These are phyloP conservation scores for Striga asiatica DNA, from an alignment of 257 asterid species.

Conservation along the genomic window DNA sequence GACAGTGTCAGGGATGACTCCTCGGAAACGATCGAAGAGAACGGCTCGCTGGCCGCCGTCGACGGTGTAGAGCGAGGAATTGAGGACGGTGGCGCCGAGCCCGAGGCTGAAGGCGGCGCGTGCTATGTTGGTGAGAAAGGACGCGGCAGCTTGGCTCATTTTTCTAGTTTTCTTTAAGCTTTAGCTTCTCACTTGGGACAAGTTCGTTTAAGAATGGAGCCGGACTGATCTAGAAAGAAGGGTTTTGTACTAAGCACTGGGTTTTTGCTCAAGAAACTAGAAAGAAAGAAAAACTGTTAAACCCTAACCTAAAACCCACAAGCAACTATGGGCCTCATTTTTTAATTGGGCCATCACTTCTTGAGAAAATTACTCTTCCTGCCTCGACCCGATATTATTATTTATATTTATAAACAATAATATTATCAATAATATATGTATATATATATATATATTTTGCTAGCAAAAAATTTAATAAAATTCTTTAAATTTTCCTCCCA, in stretches of 20 bases:
- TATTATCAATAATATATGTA: no score
- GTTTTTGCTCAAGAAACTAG: slow-evolving; percentile 30
- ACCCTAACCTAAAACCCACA: slow-evolving; percentile 32
- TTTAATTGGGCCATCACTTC: neutral
- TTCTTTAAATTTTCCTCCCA: no score
- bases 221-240: slow-evolving; percentile 13
- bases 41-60: slow-evolving; percentile 98
- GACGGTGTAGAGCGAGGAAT: slow-evolving; percentile 76
- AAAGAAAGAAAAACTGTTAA: slow-evolving; percentile 8
- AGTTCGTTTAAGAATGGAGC: slow-evolving; percentile 9
- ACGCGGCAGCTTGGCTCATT: slow-evolving; percentile 65
- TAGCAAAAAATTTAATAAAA: no score
- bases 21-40: slow-evolving; percentile 83
- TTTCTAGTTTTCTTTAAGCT: neutral
- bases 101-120: slow-evolving; percentile 72
- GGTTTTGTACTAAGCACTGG: slow-evolving; percentile 16
- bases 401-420: no score
- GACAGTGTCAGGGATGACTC: slow-evolving; percentile 59
- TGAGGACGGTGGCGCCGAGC: slow-evolving; percentile 41
- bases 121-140: slow-evolving; percentile 52
- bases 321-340: neutral
- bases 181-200: neutral
- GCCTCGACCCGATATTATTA: no score
- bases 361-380: neutral
- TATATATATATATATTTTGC: no score